Percentiles rank a stretch among this genome's conserved stretches.
phyloP scores from a whole-genome alignment of 768 basidiomycete genomes.

The Naematelia aurantialba region DNA sequence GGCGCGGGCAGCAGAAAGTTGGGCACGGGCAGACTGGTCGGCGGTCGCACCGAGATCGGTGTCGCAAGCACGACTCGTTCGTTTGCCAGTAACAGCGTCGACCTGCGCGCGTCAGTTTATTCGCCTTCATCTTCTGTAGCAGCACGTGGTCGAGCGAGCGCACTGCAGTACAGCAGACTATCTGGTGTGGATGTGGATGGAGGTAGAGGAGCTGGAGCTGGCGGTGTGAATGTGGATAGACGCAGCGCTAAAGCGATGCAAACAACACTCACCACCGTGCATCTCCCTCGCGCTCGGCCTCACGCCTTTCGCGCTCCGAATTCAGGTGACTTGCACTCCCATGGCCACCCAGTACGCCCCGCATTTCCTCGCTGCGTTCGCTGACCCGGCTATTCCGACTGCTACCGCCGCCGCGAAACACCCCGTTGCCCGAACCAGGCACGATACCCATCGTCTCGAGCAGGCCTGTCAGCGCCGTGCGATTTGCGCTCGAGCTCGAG shows the following conservation, averaged over 20 bases:
- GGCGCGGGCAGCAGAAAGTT: slow-evolving; percentile 34
- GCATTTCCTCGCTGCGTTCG: slow-evolving; percentile 25
- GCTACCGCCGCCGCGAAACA: slow-evolving; percentile 7
- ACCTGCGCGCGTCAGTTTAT: slow-evolving; percentile 22
- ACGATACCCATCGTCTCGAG: slow-evolving; percentile 31
- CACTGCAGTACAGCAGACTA: not conserved
- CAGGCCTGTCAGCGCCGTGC: slow-evolving; percentile 36
- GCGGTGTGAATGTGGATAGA: not conserved
- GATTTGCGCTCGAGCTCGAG: slow-evolving; percentile 27
- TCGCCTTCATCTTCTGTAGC: not conserved
- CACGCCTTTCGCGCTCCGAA: slow-evolving; percentile 1
- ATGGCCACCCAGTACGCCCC: slow-evolving; percentile 2
- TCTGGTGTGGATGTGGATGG: too few relatives aligned
- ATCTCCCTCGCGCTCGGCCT: not conserved
- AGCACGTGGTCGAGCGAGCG: too few relatives aligned
- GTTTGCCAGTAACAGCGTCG: slow-evolving; percentile 32
- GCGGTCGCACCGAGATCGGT: slow-evolving; percentile 27
- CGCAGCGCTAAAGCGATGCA: not conserved
- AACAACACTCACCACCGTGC: slow-evolving; percentile 2
- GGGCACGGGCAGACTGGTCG: slow-evolving; percentile 30
- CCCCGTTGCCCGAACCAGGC: not conserved
- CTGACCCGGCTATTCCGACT: slow-evolving; percentile 26
- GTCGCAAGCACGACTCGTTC: slow-evolving; percentile 40
- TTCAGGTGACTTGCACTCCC: too few relatives aligned
- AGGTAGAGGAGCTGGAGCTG: too few relatives aligned